Conservation (phyloP, 1,284 basidiomycete genomes). For the Anthracocystis panici-leucophaei region DNA sequence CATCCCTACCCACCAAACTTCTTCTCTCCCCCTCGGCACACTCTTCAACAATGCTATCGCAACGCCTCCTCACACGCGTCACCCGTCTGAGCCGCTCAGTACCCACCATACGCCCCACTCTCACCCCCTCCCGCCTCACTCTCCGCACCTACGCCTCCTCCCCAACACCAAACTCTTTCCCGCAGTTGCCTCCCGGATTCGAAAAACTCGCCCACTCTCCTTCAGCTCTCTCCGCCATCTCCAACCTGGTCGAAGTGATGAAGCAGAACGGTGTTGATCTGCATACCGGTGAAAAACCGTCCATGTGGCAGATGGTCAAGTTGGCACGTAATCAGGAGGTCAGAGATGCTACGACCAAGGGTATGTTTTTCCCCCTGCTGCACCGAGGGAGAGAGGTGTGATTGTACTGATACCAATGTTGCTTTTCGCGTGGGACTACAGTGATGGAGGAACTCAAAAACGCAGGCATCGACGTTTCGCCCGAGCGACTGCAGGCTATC, state of each 20-base stretch:
- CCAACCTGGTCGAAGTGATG: slow-evolving; percentile 52
- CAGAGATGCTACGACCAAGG: slow-evolving; percentile 52
- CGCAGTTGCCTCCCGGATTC: slow-evolving; percentile 57
- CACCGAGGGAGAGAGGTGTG: not conserved
- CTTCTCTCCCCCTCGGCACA: too few species aligned
- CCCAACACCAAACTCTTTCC: slow-evolving; percentile 34
- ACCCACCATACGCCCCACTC: not conserved
- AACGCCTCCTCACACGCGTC: slow-evolving; percentile 5
- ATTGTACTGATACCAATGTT: not conserved
- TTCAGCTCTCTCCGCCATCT: slow-evolving; percentile 53
- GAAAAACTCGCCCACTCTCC: slow-evolving; percentile 60
- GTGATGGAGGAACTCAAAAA: slow-evolving; percentile 63
- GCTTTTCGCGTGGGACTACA: not conserved
- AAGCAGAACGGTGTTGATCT: slow-evolving; percentile 60
- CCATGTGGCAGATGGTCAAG: slow-evolving; percentile 57
- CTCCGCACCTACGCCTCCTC: slow-evolving; percentile 29
- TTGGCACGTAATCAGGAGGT: slow-evolving; percentile 57
- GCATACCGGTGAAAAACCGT: slow-evolving; percentile 51
- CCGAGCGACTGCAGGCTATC: slow-evolving; percentile 54
- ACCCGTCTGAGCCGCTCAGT: not conserved
- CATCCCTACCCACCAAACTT: not conserved
- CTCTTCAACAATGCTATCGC: slow-evolving; percentile 12
- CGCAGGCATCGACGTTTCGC: slow-evolving; percentile 60
- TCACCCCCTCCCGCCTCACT: not conserved
- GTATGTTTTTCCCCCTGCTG: slow-evolving; percentile 31